Evolutionary conservation across 345 rosid genomes (phyloP).

Genomic region (Erodium maritimum): DNA sequence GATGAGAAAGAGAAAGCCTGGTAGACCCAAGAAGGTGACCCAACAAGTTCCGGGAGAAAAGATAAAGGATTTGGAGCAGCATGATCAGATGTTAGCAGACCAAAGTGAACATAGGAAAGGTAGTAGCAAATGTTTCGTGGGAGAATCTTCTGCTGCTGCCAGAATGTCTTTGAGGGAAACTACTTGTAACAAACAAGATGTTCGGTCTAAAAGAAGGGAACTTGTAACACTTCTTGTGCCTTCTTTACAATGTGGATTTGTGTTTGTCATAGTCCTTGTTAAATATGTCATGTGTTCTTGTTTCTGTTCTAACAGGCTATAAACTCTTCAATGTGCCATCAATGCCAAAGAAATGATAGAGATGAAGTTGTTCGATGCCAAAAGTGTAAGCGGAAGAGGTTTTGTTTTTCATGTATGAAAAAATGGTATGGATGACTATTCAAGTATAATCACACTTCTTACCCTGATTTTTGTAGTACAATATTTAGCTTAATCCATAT

Average conservation of each 20-base stretch:
- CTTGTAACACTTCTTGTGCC: background rate
- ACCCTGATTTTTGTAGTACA: background rate
- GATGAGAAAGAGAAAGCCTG: no score
- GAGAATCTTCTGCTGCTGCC: background rate
- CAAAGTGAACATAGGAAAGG: background rate
- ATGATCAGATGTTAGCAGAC: background rate
- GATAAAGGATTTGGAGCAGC: background rate
- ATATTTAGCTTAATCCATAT: background rate
- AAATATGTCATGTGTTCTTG: background rate
- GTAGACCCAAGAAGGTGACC: background rate
- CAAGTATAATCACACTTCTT: background rate
- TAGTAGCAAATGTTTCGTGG: background rate
- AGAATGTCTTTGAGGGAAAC: background rate
- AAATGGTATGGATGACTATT: slow-evolving; percentile 16
- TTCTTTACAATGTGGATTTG: background rate
- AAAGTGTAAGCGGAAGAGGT: slow-evolving; percentile 19
- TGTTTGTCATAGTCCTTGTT: background rate
- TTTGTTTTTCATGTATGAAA: slow-evolving; percentile 18
- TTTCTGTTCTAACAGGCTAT: background rate
- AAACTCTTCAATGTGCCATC: slow-evolving; percentile 24
- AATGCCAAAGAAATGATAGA: slow-evolving; percentile 29
- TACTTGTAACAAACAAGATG: background rate
- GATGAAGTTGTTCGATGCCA: slow-evolving; percentile 21
- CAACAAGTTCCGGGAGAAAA: background rate
- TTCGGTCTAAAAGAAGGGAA: background rate